Evolutionary conservation across 179 eudicot genomes (phyloP).

Genomic region (Camellia oleifera): DNA sequence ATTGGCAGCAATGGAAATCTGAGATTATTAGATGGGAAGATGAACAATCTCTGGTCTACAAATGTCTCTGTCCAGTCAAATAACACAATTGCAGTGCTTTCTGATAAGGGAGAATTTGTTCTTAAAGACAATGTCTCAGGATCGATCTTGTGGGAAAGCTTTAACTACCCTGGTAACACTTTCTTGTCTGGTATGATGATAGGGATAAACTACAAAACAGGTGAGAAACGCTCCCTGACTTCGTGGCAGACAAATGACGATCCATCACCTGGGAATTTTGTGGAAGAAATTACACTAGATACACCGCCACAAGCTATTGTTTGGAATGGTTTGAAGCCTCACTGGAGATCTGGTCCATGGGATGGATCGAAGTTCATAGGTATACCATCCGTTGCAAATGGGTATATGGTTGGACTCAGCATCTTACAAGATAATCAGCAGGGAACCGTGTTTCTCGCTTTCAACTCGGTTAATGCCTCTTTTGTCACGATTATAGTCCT

Average conservation of each 20-base stretch:
- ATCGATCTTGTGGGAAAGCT: constrained; percentile 17
- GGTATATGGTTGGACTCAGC: not conserved
- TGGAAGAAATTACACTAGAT: not conserved
- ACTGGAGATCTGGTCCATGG: constrained; percentile 35
- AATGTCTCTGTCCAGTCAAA: constrained; percentile 5
- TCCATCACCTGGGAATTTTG: constrained; percentile 19
- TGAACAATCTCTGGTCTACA: constrained; percentile 15
- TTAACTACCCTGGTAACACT: constrained; percentile 11
- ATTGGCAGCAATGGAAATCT: constrained; percentile 17
- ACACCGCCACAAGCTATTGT: constrained; percentile 21
- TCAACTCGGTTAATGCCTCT: not conserved
- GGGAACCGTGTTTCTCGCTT: constrained; percentile 4
- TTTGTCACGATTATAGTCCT: constrained; percentile 9
- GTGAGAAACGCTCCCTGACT: not conserved
- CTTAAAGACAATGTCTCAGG: constrained; percentile 8
- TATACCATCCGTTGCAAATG: not conserved
- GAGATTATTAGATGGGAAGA: constrained; percentile 17
- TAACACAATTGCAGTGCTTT: constrained; percentile 15
- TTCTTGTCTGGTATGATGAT: constrained; percentile 13
- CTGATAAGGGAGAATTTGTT: constrained; percentile 21
- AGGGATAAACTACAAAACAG: constrained; percentile 8
- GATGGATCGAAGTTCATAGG: constrained; percentile 24
- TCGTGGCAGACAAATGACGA: constrained; percentile 15
- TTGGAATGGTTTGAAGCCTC: constrained; percentile 16
- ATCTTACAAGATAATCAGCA: not conserved